phyloP scores from a whole-genome alignment of 768 basidiomycete species.

The Clavulina sp. region DNA sequence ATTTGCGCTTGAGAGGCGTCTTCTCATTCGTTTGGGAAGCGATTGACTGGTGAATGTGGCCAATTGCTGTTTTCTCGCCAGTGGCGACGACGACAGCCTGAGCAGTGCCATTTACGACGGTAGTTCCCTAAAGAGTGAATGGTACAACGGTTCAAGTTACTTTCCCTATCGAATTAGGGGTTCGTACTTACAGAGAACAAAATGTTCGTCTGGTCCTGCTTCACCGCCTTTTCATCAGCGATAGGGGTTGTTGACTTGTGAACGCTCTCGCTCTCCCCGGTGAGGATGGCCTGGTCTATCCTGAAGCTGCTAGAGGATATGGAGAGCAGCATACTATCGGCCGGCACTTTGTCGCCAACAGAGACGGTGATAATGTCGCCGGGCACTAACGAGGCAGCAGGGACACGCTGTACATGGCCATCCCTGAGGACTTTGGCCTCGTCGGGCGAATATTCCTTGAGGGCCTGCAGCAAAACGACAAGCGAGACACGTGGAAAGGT shows the following conservation, averaged over 20 bases:
- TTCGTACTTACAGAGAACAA: constrained; percentile 58
- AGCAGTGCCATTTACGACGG: constrained; percentile 84
- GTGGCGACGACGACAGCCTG: constrained; percentile 78
- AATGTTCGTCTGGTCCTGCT: constrained; percentile 97
- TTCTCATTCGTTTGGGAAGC: constrained; percentile 84
- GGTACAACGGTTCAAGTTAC: background rate
- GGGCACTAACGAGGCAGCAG: constrained; percentile 80
- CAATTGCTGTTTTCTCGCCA: constrained; percentile 78
- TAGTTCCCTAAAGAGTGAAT: constrained; percentile 51
- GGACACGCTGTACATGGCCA: constrained; percentile 50
- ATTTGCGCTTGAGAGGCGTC: constrained; percentile 90
- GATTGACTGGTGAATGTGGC: constrained; percentile 95
- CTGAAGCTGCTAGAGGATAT: constrained; percentile 88
- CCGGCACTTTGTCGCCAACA: constrained; percentile 90
- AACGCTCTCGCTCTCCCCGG: constrained; percentile 83
- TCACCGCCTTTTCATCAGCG: constrained; percentile 62
- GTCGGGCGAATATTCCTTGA: constrained; percentile 94
- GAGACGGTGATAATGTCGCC: constrained; percentile 84
- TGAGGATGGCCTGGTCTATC: constrained; percentile 91
- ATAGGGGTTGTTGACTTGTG: constrained; percentile 60
- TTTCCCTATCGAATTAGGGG: background rate
- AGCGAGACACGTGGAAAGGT: background rate
- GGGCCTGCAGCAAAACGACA: constrained; percentile 38
- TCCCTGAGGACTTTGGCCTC: constrained; percentile 80
- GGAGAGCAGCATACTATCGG: constrained; percentile 79